Evolutionary conservation across 495 filamentous ascomycete species (phyloP), one percentile per base, ranked within the genome.

Genomic region (Neurospora intermedia): DNA sequence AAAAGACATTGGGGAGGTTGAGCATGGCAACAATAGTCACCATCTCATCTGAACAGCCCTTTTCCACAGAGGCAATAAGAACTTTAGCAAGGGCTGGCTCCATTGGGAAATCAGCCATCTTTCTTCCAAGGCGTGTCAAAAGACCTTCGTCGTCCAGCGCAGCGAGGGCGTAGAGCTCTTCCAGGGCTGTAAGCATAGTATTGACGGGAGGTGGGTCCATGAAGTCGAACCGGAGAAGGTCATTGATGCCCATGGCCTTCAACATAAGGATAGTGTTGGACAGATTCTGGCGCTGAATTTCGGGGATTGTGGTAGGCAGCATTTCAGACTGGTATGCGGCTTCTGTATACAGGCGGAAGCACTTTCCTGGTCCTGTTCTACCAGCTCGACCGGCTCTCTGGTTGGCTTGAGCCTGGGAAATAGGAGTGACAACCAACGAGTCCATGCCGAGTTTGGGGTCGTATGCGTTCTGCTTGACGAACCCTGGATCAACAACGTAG

Each of bases 181-280:
- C 96, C 15, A 99, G 85, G 2, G 96, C 96, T 71, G 93, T 96
- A 71, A 99, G 88, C 94, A 97, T 98, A 41, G 96, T 98, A 76
- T 97, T 98, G 8, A 94, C 95, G 2, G 96, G 96, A 2, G 96
- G 96, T 3, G 95, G 79, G 77, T 98, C 96, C 94, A 99, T 98
- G 77, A 98, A 99, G 80, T 98, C 95, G 77, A 99, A 99, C 74
- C 97, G 93, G 13, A 99, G 88, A 4, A 99, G 85, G 77, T 99
- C 96, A 76, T 98, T 98, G 79, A 99, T 98, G 4, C 96, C 96
- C 95, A 98, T 98, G 2, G 96, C 96, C 81, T 99, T 99, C 41
- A 99, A 87, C 94, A 98, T 97, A 39, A 99, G 89, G 81, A 99
- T 98, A 3, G 96, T 98, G 72, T 91, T 88, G 0, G 92, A 91